A percentile compares a stretch with the other conserved stretches of the same genome.
These are phyloP conservation scores for Ogataea ramenticola DNA, from an alignment of 805 yeast species.

Conservation along the genomic window DNA sequence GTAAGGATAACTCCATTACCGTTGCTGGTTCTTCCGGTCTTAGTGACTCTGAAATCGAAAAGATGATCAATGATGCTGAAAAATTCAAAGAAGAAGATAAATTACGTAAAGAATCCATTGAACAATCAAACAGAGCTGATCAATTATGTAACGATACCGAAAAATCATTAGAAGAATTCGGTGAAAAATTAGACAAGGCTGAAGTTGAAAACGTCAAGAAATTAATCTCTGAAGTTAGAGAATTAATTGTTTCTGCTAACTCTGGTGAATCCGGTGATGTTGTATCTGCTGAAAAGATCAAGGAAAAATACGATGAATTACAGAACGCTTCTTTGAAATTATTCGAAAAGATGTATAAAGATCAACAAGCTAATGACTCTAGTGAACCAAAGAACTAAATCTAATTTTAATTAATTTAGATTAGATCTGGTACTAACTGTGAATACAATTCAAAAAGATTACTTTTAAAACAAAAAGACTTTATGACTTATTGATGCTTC, in stretches of 20 bases:
- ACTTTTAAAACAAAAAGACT: background rate
- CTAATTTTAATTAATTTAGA: too few species aligned
- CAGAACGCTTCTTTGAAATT: conserved; percentile 70
- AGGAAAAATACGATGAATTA: conserved; percentile 67
- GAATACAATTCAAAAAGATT: background rate
- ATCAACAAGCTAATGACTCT: conserved; percentile 16
- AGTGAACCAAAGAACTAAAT: conserved; percentile 16
- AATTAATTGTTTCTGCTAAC: conserved; percentile 53
- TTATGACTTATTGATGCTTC: background rate
- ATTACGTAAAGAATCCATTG: conserved; percentile 51
- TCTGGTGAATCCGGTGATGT: conserved; percentile 35
- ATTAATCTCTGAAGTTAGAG: conserved; percentile 54
- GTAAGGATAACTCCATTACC: conserved; percentile 67
- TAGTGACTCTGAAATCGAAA: conserved; percentile 59
- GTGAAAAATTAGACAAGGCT: conserved; percentile 46
- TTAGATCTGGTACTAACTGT: too few species aligned
- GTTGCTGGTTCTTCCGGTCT: conserved; percentile 67
- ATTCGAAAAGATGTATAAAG: conserved; percentile 60
- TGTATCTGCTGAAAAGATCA: conserved; percentile 50
- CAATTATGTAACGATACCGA: conserved; percentile 83
- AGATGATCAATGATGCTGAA: conserved; percentile 60
- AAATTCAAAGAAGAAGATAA: conserved; percentile 55
- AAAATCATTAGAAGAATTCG: conserved; percentile 71
- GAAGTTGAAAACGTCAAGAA: conserved; percentile 44
- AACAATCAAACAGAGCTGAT: conserved; percentile 73